Conservation (phyloP, 192 early-diverging fungal species). For the Podochytrium sp. region DNA sequence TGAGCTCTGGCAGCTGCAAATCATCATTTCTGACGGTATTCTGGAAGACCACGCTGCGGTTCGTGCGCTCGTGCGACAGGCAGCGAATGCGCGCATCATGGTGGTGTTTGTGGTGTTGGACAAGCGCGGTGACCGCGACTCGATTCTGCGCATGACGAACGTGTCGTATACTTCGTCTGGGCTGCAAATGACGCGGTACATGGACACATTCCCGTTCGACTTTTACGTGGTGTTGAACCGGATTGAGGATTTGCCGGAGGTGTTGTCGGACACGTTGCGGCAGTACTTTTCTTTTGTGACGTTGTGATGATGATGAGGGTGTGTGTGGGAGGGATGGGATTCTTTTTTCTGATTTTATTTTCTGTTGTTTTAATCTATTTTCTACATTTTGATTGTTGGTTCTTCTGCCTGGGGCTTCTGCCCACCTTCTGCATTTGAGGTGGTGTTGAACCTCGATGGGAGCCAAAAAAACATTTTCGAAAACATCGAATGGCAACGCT, state of each 20-base stretch:
- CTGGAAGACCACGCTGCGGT: conserved; percentile 92
- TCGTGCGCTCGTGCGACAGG: conserved; percentile 78
- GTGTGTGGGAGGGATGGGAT: no score
- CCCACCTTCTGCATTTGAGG: no score
- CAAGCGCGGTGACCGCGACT: conserved; percentile 76
- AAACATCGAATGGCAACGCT: no score
- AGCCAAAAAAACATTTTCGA: no score
- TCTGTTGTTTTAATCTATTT: no score
- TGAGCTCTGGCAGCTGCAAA: conserved; percentile 95
- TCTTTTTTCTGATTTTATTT: no score
- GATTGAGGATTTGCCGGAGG: conserved; percentile 84
- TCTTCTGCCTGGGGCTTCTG: no score
- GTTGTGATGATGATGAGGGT: no score
- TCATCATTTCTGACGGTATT: conserved; percentile 96
- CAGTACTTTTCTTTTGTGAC: conserved; percentile 93
- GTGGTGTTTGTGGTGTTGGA: conserved; percentile 96
- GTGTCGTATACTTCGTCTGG: conserved; percentile 73
- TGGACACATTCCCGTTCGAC: conserved; percentile 98
- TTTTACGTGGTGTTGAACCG: conserved; percentile 93
- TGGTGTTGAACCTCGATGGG: no score
- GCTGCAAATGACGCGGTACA: conserved; percentile 79
- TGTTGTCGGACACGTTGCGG: conserved; percentile 89
- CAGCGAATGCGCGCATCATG: conserved; percentile 88
- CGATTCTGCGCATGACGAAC: conserved; percentile 88
- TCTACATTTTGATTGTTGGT: no score